Percentiles rank a stretch among this genome's conserved stretches.
Conservation (phyloP, 2,329 filamentous ascomycete species). For the Epichloe scottii region DNA sequence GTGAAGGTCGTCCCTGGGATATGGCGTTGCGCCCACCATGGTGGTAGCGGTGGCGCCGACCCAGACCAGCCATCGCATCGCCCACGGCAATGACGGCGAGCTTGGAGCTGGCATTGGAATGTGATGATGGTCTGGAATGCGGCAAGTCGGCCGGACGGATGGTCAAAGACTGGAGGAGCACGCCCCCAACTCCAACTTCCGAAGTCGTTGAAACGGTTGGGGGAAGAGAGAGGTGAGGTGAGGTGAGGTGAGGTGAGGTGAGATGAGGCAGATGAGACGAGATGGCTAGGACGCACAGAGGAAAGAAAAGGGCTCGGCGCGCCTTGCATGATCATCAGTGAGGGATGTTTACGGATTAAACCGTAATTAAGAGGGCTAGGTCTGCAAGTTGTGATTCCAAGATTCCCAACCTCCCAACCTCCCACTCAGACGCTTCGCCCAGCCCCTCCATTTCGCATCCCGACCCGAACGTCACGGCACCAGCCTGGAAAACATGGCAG, state of each 20-base stretch:
- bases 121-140: background rate
- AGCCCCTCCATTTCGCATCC: conserved; percentile 14
- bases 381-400: background rate
- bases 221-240: background rate
- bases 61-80: conserved; percentile 20
- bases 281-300: background rate
- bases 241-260: no score
- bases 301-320: background rate
- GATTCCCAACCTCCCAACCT: conserved; percentile 20
- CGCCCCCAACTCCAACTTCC: background rate
- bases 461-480: background rate
- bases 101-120: background rate
- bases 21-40: conserved; percentile 30
- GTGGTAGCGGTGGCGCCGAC: conserved; percentile 19
- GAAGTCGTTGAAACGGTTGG: background rate
- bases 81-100: conserved; percentile 4
- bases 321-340: conserved; percentile 1
- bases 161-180: background rate
- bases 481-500: no score
- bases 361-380: conserved; percentile 6
- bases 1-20: conserved; percentile 36
- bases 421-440: conserved; percentile 16
- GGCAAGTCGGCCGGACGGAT: background rate
- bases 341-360: background rate
- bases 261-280: background rate